Percentiles rank a stretch among this genome's conserved stretches.
Evolutionary conservation across 2,329 filamentous ascomycete genomes (phyloP).

Genomic region (Calonectria crousiana): DNA sequence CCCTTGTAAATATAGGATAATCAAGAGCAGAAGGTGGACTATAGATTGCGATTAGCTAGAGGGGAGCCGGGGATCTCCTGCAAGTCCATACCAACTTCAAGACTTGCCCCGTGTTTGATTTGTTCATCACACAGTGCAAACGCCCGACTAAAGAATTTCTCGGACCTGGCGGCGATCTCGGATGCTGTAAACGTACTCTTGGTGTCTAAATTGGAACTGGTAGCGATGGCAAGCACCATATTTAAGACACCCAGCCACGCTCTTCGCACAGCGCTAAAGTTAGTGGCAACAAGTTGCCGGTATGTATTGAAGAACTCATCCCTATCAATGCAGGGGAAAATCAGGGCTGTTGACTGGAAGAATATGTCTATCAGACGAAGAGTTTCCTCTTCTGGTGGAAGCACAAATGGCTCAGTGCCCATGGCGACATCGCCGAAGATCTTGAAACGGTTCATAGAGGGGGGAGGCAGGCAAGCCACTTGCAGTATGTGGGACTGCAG

Average conservation of each 20-base stretch:
- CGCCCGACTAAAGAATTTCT: neutral
- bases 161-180: neutral
- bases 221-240: neutral
- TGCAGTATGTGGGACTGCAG: neutral
- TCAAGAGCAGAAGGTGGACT: neutral
- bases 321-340: neutral
- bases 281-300: neutral
- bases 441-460: neutral
- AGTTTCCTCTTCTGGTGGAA: neutral
- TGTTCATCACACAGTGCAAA: neutral
- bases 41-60: neutral
- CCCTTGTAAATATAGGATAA: neutral
- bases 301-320: neutral
- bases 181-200: neutral
- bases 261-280: neutral
- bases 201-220: neutral
- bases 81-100: neutral
- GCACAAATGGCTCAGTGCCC: neutral
- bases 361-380: neutral
- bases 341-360: neutral
- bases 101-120: neutral
- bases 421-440: neutral
- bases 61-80: neutral
- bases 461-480: neutral
- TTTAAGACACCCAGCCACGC: neutral